Evolutionary conservation across 139 green algal genomes (phyloP).

Genomic region (Picochlorum sp.): DNA sequence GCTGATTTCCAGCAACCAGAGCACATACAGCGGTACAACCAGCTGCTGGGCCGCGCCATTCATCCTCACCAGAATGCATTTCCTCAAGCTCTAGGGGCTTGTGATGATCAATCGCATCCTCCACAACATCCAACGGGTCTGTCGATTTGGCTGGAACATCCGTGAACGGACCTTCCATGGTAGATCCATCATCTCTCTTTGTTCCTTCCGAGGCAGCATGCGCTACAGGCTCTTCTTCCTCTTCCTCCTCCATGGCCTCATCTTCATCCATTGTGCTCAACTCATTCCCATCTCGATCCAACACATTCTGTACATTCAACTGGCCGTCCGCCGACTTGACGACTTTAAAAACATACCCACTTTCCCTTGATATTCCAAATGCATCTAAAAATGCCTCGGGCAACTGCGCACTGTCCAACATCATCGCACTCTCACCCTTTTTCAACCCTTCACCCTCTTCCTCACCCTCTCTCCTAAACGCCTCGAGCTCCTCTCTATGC

Average conservation of each 20-base stretch:
- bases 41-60: conserved; percentile 33
- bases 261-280: conserved; percentile 5
- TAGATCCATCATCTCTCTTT: not conserved
- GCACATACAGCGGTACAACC: conserved; percentile 47
- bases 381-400: conserved; percentile 39
- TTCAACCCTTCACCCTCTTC: conserved; percentile 15
- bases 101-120: not conserved
- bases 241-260: not conserved
- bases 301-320: not conserved
- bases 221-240: conserved; percentile 5
- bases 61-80: not conserved
- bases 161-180: not conserved
- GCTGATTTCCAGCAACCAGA: conserved; percentile 17
- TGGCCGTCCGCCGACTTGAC: conserved; percentile 16
- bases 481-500: conserved; percentile 29
- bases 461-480: conserved; percentile 9
- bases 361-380: conserved; percentile 17
- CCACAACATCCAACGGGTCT: not conserved
- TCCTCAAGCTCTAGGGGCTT: conserved; percentile 9
- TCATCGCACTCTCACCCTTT: conserved; percentile 16
- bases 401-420: conserved; percentile 28
- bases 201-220: not conserved
- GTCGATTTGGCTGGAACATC: not conserved
- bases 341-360: conserved; percentile 24
- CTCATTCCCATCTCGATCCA: conserved; percentile 6